Evolutionary conservation across 768 basidiomycete genomes (phyloP).

Genomic region (Pisolithus tinctorius): DNA sequence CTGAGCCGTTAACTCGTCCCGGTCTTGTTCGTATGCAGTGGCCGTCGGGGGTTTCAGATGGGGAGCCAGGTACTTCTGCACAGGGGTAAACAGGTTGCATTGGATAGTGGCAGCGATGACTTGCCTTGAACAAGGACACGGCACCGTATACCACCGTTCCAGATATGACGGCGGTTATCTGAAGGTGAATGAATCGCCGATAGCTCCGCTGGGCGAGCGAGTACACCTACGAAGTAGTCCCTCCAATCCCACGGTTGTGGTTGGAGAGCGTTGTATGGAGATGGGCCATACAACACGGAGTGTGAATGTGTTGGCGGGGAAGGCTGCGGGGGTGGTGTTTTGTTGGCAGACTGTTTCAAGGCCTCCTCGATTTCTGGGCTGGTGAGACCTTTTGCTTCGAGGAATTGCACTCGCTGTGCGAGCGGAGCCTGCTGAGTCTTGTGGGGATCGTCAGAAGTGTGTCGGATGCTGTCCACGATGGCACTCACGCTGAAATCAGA

Average conservation of each 20-base stretch:
- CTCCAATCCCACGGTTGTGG: constrained; percentile 83
- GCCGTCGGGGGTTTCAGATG: constrained; percentile 84
- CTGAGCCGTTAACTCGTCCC: constrained; percentile 76
- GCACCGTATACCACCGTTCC: constrained; percentile 81
- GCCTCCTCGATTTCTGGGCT: constrained; percentile 81
- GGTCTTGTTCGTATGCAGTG: constrained; percentile 86
- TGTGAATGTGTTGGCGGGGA: constrained; percentile 25
- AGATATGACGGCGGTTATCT: constrained; percentile 93
- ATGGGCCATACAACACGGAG: constrained; percentile 36
- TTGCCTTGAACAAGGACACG: constrained; percentile 69
- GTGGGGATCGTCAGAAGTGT: constrained; percentile 5
- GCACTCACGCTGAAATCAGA: constrained; percentile 68
- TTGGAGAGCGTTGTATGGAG: constrained; percentile 35
- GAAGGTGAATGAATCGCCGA: constrained; percentile 12
- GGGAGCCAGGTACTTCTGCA: constrained; percentile 83
- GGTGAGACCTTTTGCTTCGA: constrained; percentile 91
- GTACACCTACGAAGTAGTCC: constrained; percentile 82
- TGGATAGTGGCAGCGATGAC: constrained; percentile 8
- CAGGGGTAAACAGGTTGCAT: not conserved
- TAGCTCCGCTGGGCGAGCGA: not conserved
- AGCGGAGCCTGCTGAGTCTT: constrained; percentile 76
- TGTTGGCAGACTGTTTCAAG: constrained; percentile 51
- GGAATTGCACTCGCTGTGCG: constrained; percentile 83
- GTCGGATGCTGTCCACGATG: not conserved
- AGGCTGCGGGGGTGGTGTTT: constrained; percentile 6